Evolutionary conservation across 495 filamentous ascomycete species (phyloP), one percentile per base, ranked within the genome.

Genomic region (Podospora australis): DNA sequence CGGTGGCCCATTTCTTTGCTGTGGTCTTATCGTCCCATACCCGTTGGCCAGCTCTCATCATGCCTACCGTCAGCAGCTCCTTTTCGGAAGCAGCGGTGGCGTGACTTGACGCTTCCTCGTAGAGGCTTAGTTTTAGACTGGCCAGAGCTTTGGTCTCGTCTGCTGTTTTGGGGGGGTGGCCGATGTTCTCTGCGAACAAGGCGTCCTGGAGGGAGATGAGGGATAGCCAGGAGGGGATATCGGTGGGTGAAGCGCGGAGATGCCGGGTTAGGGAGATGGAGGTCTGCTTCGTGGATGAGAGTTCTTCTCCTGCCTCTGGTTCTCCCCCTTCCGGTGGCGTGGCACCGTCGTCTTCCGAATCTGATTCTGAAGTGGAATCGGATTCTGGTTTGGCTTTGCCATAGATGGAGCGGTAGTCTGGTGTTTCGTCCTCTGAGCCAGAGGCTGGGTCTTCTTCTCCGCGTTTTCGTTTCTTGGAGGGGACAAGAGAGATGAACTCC

Each of bases 101-200:
- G 65, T 5, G 78, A 25, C 69, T 65, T 4, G 96, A 63, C 3
- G 90, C 89, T 48, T 89, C 81, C 42, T 87, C 79, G 54, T 89
- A 89, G n/a, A 96, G 77, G 0, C 82, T 83, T 2, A 95, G 52
- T 51, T 85, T 90, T 28, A 95, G 78, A 52, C 87, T 86, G 16
- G 88, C 84, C 20, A 85, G 75, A 44, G 81, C 83, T 46, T 70
- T 74, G 20, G 62, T 67, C 51, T 95, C 87, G 3, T 81, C 13
- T 25, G 19, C 4, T 26, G 30, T 16, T 25, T 26, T 14, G 65
- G 61, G 1, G 78, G 84, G 8, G 77, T 62, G 17, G 70, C 59
- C 34, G 65, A 65, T 14, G 51, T 58, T 20, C 64, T 70, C 64
- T 49, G 48, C 55, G 11, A 91, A 66, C 35, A 90, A 66, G 20